These are phyloP conservation scores for Chamaecyparis obtusa DNA, from an alignment of 75 land plant species.

Conservation along the genomic window DNA sequence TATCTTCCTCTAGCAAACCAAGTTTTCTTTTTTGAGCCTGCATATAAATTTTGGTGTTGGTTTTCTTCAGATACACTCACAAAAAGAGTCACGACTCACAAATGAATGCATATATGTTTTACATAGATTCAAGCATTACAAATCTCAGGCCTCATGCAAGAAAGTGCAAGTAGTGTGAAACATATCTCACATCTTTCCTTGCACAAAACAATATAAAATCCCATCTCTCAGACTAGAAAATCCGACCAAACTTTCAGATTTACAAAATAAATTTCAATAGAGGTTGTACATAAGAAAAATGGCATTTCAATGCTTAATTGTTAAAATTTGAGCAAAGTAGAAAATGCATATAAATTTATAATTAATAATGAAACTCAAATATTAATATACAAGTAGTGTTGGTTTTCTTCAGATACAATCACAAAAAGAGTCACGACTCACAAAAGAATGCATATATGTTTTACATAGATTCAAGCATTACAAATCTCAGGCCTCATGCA, in stretches of 20 bases:
- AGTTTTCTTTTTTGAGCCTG: conserved; percentile 86
- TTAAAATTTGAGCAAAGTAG: neutral
- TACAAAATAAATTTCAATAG: neutral
- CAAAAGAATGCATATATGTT: neutral
- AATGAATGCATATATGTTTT: neutral
- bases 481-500: neutral
- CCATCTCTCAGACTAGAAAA: neutral
- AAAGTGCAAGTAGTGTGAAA: neutral
- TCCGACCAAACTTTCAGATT: neutral
- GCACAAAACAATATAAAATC: neutral
- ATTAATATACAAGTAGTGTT: no score
- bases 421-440: no score
- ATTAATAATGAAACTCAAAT: no score
- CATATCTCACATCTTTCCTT: neutral
- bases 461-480: neutral
- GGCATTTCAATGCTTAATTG: neutral
- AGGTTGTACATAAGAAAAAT: neutral
- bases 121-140: neutral
- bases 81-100: no score
- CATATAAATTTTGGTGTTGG: neutral
- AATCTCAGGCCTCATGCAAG: neutral
- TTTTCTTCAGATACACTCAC: neutral
- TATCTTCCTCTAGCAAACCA: conserved; percentile 54
- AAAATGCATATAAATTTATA: neutral
- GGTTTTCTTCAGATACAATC: neutral